Base-by-base conservation (phyloP, 2,329 filamentous ascomycete genomes). In the Penicillium palitans region DNA sequence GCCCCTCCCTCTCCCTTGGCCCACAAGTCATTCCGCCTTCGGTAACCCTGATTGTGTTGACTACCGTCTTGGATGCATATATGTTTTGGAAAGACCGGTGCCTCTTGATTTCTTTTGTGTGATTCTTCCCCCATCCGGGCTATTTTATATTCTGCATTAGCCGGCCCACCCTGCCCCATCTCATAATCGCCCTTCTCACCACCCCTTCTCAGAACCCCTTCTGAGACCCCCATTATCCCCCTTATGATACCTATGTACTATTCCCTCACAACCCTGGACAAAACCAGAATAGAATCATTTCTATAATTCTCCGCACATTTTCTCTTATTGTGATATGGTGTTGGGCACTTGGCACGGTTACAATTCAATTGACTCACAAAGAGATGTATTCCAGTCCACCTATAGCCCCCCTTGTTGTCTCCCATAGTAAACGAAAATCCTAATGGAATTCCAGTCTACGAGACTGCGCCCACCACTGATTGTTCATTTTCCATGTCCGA, bases 11-110 rank as follows among this genome's bases (percentile, higher is more conserved):
- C 75, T 19, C 76, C 76, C 21, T 62, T 78, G 44, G 76, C 76
- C 29, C 76, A 77, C 59, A 78, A 78, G 64, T 76, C 74, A 15
- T 74, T 70, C 60, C 73, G 73, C 58, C 69, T 72, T 47, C 72
- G 73, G 62, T 75, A 63, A 55, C 52, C 37, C 55, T 54, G 52
- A 9, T 47, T 47, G 42, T 25, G 12, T 46, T 39, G 21, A 27
- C 40, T 27, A 8, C 10, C 10, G n/a, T 54, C 48, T 47, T 59
- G 51, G 52, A 44, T 54, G 31, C 52, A 41, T 27, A 49, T 39
- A 54, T 58, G 40, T 58, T 52, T 47, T 60, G 25, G 59, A 55
- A 60, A 64, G 53, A 44, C 39, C 24, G 19, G 35, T 55, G 29
- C 57, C 55, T 39, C 19, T 48, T 37, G 39, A 52, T 60, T 63